Percentiles rank a stretch among this genome's conserved stretches.
phyloP scores from a whole-genome alignment of 1,284 basidiomycete species.

The Somion occarium region DNA sequence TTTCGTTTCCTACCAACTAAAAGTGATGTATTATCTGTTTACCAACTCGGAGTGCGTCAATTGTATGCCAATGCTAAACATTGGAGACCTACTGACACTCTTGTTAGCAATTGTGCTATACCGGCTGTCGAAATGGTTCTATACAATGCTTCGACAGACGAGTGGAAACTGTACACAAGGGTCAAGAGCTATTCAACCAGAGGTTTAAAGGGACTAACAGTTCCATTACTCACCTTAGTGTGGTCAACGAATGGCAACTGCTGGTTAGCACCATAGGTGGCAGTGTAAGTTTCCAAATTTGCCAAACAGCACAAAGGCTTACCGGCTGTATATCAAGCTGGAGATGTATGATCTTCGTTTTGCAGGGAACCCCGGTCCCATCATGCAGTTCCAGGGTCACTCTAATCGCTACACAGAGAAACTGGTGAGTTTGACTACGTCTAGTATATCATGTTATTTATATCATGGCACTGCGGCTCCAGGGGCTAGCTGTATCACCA shows the following conservation, averaged over 20 bases:
- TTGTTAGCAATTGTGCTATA: conserved; percentile 47
- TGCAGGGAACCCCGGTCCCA: conserved; percentile 34
- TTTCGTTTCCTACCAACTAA: conserved; percentile 37
- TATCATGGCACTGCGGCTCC: conserved; percentile 1
- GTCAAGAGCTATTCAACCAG: conserved; percentile 37
- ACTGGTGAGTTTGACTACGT: conserved; percentile 37
- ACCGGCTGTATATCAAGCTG: too few species aligned
- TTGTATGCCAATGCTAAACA: not conserved
- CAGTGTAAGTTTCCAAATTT: conserved; percentile 35
- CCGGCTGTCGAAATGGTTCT: conserved; percentile 58
- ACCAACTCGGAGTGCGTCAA: conserved; percentile 41
- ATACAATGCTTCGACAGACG: conserved; percentile 61
- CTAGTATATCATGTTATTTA: not conserved
- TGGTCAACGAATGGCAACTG: conserved; percentile 46
- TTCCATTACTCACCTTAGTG: conserved; percentile 48
- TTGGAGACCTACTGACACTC: not conserved
- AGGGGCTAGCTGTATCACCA: conserved; percentile 62
- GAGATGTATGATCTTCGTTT: conserved; percentile 62
- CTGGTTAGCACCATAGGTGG: conserved; percentile 58
- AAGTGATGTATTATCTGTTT: conserved; percentile 59
- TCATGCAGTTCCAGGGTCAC: conserved; percentile 49
- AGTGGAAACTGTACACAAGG: conserved; percentile 24
- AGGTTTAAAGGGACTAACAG: conserved; percentile 30
- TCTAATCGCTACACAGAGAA: conserved; percentile 45
- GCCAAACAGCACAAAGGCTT: too few species aligned